A percentile compares a stretch with the other conserved stretches of the same genome.
Conservation (phyloP, 441 rosid species). For the California macrophylla region DNA sequence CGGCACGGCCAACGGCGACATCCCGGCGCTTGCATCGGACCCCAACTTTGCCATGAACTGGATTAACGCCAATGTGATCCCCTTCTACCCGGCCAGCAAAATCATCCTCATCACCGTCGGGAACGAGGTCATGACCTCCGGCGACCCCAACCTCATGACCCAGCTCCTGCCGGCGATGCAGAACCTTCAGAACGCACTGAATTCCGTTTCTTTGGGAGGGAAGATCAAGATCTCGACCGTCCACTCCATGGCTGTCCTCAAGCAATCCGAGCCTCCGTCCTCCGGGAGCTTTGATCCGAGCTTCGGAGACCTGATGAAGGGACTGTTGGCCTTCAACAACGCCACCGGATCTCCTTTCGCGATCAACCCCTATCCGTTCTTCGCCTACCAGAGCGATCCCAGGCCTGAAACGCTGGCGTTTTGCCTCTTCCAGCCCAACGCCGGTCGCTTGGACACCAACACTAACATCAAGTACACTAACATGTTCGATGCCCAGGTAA, state of each 20-base stretch:
- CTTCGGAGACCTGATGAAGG: slow-evolving; percentile 49
- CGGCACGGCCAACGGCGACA: slow-evolving; percentile 71
- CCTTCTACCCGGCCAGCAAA: slow-evolving; percentile 70
- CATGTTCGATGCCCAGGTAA: neutral
- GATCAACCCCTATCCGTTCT: slow-evolving; percentile 77
- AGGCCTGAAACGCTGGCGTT: slow-evolving; percentile 70
- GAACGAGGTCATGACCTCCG: slow-evolving; percentile 55
- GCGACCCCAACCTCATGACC: slow-evolving; percentile 38
- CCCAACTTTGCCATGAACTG: slow-evolving; percentile 53
- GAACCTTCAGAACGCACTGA: slow-evolving; percentile 58
- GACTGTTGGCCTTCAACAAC: slow-evolving; percentile 47
- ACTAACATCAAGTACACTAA: neutral
- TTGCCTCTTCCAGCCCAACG: slow-evolving; percentile 23
- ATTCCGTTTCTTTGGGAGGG: slow-evolving; percentile 44
- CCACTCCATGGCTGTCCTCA: slow-evolving; percentile 62
- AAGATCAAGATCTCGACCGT: slow-evolving; percentile 76
- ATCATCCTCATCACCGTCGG: slow-evolving; percentile 68
- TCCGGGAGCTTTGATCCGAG: slow-evolving; percentile 43
- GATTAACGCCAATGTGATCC: slow-evolving; percentile 51
- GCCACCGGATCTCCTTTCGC: slow-evolving; percentile 71
- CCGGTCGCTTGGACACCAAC: neutral
- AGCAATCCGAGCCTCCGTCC: slow-evolving; percentile 73
- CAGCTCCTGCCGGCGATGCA: slow-evolving; percentile 70
- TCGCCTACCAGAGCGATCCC: slow-evolving; percentile 63
- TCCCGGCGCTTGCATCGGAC: slow-evolving; percentile 49